Conservation (phyloP, 225 moss, liverwort and hornwort genomes). For the Physcomitrium patens region DNA sequence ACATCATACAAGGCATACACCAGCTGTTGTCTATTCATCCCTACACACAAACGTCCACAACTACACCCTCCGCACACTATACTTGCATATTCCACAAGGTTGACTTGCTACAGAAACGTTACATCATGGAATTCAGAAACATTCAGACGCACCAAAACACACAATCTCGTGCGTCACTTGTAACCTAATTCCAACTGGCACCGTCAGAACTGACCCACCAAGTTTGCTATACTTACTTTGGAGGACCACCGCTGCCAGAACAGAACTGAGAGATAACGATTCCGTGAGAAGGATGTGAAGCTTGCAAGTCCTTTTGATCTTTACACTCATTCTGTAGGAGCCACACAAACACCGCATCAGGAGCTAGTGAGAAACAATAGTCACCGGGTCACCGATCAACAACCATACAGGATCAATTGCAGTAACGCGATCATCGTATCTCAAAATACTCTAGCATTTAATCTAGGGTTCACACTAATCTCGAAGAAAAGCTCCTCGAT, state of each 20-base stretch:
- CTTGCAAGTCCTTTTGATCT: conserved; percentile 57
- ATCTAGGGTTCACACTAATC: not conserved
- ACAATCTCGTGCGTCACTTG: not conserved
- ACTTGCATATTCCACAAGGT: not conserved
- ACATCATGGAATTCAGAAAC: not conserved
- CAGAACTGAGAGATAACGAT: conserved; percentile 57
- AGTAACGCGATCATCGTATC: not conserved
- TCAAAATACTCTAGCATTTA: not conserved
- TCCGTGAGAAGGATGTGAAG: conserved; percentile 71
- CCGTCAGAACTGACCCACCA: not conserved
- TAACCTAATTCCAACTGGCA: not conserved
- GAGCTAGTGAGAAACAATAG: not conserved
- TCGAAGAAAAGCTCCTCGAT: not conserved
- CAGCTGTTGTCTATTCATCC: not conserved
- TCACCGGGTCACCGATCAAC: too few species aligned
- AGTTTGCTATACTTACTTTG: conserved; percentile 40
- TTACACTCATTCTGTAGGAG: conserved; percentile 55
- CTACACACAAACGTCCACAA: not conserved
- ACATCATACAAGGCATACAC: too few species aligned
- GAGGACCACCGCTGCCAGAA: conserved; percentile 38
- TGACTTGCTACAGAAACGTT: not conserved
- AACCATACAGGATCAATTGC: not conserved
- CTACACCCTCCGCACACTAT: not conserved
- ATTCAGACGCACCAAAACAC: not conserved
- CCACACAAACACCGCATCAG: conserved; percentile 26